Base-by-base conservation (phyloP, 2,329 filamentous ascomycete genomes). In the Daldinia eschscholtzii region DNA sequence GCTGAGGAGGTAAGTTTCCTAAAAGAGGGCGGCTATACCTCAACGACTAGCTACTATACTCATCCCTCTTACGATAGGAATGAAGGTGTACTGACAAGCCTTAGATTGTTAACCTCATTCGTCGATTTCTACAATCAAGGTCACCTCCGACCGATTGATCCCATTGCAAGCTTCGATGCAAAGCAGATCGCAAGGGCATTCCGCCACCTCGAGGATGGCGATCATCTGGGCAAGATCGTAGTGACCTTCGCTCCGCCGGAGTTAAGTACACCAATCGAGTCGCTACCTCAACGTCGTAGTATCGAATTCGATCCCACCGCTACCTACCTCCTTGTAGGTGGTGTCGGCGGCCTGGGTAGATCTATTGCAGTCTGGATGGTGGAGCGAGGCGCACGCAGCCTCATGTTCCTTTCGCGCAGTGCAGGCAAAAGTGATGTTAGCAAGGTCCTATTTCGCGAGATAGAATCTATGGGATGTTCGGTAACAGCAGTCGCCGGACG, bases 181-280 rank as follows among this genome's bases (percentile, higher is more conserved):
- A 67, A 68, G 9, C 70, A 77, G 1, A 73, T 80, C 3, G 59
- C 71, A 6, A 73, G 79, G 0, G 80, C 80, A 0, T 80, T 83
- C 67, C 73, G 79, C 1, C 75, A 76, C 35, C 77, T 85, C 71
- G 81, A 82, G 60, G 74, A 73, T 30, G 82, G 81, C 0, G 71
- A 76, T 0, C 82, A 83, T 60, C 77, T 83, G 15, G 83, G 83
- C 0, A 85, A 85, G 61, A 75, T 83, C 5, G 76, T 83, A 13
- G 58, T 78, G 5, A 73, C 68, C 3, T 72, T 79, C 37, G 66
- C 72, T n/a, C 63, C 71, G 6, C 65, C 42, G 53, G 20, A 55
- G 52, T 61, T 9, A 35, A 70, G 10, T 72, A 33, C 26, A 52
- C 26, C 46, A 18, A 33, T 52, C 26, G 46, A 52, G 10, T 39